Conservation (phyloP, 2,329 filamentous ascomycete genomes). For the Lachnellula hyalina region DNA sequence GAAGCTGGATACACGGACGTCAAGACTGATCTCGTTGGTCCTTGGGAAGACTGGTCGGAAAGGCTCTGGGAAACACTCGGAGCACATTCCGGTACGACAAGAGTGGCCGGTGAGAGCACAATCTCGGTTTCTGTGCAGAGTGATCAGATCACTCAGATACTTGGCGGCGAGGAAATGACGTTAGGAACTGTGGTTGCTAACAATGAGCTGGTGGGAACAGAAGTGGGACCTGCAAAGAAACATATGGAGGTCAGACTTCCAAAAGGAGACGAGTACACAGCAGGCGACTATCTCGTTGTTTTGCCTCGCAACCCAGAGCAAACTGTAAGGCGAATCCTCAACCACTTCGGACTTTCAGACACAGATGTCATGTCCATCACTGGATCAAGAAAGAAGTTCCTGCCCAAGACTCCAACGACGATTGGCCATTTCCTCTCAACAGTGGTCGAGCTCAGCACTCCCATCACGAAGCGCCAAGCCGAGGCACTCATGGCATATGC, state of each 20-base stretch:
- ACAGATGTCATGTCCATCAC: background rate
- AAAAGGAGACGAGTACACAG: constrained; percentile 57
- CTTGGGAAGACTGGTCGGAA: constrained; percentile 63
- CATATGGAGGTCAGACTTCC: constrained; percentile 66
- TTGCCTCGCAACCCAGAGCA: constrained; percentile 32
- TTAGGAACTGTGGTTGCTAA: constrained; percentile 52
- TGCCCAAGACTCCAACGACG: background rate
- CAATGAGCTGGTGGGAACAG: constrained; percentile 41
- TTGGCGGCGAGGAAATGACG: constrained; percentile 30
- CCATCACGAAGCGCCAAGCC: constrained; percentile 3
- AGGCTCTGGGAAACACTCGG: constrained; percentile 49
- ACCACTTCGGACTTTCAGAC: background rate
- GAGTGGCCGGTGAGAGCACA: background rate
- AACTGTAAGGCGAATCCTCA: constrained; percentile 23
- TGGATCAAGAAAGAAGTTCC: background rate
- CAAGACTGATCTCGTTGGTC: constrained; percentile 58
- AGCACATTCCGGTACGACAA: constrained; percentile 43
- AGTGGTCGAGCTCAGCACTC: constrained; percentile 1
- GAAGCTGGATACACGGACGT: constrained; percentile 55
- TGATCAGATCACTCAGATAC: background rate
- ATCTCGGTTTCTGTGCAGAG: no score
- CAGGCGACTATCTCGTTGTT: constrained; percentile 71
- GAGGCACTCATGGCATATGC: background rate
- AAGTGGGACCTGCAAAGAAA: constrained; percentile 50
- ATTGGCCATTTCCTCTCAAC: background rate